These are phyloP conservation scores for Beauveria varroae DNA, from an alignment of 2,329 filamentous ascomycete genomes.

Conservation along the genomic window DNA sequence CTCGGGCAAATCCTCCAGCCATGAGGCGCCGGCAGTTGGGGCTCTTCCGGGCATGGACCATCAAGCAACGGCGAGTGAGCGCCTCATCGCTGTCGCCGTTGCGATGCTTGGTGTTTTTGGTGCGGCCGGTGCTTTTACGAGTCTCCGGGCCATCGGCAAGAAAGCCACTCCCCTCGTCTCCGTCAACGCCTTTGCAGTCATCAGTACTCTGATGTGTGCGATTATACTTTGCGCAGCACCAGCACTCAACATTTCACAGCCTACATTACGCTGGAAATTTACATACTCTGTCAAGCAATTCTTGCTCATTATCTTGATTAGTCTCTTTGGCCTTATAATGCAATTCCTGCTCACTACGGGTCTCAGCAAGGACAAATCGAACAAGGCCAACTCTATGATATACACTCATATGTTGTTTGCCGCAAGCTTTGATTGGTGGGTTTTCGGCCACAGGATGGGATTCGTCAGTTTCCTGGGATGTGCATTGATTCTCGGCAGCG, in stretches of 20 bases:
- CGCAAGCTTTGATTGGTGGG: constrained; percentile 41
- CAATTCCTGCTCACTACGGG: constrained; percentile 81
- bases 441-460: constrained; percentile 46
- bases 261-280: constrained; percentile 35
- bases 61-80: constrained; percentile 50
- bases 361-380: constrained; percentile 61
- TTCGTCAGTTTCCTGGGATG: constrained; percentile 42
- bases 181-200: constrained; percentile 74
- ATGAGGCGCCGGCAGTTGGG: constrained; percentile 12
- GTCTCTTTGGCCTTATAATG: constrained; percentile 70
- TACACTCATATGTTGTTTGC: constrained; percentile 53
- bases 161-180: constrained; percentile 75
- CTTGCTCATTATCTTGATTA: constrained; percentile 60
- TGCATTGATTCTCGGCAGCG: constrained; percentile 45
- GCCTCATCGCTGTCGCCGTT: constrained; percentile 61
- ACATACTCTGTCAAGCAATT: constrained; percentile 47
- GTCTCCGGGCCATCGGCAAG: constrained; percentile 71
- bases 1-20: not conserved
- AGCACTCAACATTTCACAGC: constrained; percentile 36
- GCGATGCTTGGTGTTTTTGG: constrained; percentile 74
- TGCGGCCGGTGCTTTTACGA: constrained; percentile 64
- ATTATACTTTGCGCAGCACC: constrained; percentile 49
- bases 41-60: constrained; percentile 25
- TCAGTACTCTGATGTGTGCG: constrained; percentile 60
- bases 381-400: constrained; percentile 49